phyloP scores from a whole-genome alignment of 345 rosid species.

The Salix suchowensis region DNA sequence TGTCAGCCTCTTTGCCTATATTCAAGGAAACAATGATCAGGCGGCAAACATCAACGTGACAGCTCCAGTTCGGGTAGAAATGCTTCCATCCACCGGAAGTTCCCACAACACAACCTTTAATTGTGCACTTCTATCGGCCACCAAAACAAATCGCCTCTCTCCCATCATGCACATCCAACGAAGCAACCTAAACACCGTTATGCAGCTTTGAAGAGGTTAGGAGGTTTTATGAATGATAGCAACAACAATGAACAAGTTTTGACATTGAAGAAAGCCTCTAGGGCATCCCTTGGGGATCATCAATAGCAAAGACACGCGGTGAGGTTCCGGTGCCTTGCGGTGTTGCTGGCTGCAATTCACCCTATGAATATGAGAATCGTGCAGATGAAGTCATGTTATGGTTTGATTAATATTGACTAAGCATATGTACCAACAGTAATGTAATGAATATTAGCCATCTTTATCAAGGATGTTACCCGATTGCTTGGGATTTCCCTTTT shows the following conservation, averaged over 20 bases:
- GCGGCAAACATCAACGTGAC: conserved; percentile 24
- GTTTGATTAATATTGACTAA: not conserved
- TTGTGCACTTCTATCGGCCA: not conserved
- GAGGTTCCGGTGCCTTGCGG: not conserved
- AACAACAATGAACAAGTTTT: not conserved
- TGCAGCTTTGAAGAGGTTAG: not conserved
- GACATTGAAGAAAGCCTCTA: conserved; percentile 18
- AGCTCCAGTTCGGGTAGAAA: conserved; percentile 25
- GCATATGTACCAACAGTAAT: not conserved
- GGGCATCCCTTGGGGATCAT: not conserved
- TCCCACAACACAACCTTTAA: not conserved
- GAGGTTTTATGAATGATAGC: conserved; percentile 12
- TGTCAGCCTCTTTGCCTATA: not conserved
- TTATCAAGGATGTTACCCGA: not conserved
- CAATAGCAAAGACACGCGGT: not conserved
- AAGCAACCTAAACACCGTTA: not conserved
- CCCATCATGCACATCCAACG: not conserved
- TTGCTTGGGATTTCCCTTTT: not conserved
- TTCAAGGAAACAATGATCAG: not conserved
- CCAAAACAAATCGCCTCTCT: not conserved
- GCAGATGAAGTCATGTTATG: conserved; percentile 23
- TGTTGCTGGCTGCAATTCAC: conserved; percentile 22
- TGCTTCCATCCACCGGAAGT: conserved; percentile 4
- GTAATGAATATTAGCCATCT: conserved; percentile 2
- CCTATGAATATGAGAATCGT: conserved; percentile 14